Evolutionary conservation across 208 protist species (phyloP), one percentile per base, ranked within the genome.

Genomic region (Acanthamoeba healyi): DNA sequence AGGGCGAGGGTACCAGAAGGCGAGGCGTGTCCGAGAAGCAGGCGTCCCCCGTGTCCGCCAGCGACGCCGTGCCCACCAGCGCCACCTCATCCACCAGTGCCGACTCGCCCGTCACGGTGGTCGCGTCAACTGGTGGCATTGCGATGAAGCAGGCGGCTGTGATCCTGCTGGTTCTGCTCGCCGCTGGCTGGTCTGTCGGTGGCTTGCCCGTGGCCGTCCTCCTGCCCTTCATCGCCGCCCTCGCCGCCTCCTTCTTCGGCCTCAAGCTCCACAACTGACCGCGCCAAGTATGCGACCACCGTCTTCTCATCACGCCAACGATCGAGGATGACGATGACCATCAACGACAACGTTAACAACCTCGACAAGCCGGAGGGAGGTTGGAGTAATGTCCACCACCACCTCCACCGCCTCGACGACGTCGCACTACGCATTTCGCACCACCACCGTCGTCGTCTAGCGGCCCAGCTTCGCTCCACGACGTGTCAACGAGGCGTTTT

Each of bases 201-300:
- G 74, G 74, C 42, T 84, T 9, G 74, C 74, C 74, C 44, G 74
- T 56, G 38, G 74, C 74, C 74, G 12, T 84, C 9, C 44, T 84
- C 10, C 26, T 84, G 74, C 74, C 74, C 44, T 19, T 84, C 74
- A 22, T 84, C n/a, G 74, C 74, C 44, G 36, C 44, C 42, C 26
- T 84, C 32, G 46, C 9, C 46, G 74, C n/a, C 10, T 84, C 74
- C 9, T 32, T 84, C 74, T 84, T 84, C 19, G 74, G 74, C 74
- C 32, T 84, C 74, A 51, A 34, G 42, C 44, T 84, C 17, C 42
- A 44, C 42, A 24, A 84, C n/a, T 84, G 58, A 67, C n/a, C n/a
- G n/a, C n/a, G n/a, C n/a, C n/a, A n/a, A n/a, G n/a, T n/a, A n/a
- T n/a, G n/a, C n/a, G n/a, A n/a, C n/a, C n/a, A n/a, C n/a, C n/a